Evolutionary conservation across 2,329 filamentous ascomycete genomes (phyloP).

Genomic region (Penicillium sp.): DNA sequence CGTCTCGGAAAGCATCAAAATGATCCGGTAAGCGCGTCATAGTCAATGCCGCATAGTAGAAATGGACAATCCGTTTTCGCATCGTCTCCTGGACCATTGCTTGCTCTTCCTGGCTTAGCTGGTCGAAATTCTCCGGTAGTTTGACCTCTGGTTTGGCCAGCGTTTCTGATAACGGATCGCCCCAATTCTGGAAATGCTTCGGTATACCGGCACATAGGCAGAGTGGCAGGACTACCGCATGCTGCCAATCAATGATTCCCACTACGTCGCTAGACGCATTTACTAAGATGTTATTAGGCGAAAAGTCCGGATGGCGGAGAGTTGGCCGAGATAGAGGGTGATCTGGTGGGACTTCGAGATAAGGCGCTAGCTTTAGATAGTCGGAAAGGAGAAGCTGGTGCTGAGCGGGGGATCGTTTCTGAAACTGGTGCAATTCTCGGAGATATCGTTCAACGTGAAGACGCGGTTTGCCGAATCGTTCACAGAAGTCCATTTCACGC

Average conservation of each 20-base stretch:
- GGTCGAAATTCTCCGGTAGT: constrained; percentile 21
- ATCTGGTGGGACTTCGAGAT: constrained; percentile 13
- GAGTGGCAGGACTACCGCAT: constrained; percentile 28
- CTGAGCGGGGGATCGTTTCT: constrained; percentile 7
- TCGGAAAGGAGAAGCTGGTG: constrained; percentile 14
- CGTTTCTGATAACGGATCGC: constrained; percentile 26
- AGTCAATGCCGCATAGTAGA: constrained; percentile 24
- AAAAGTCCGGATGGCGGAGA: constrained; percentile 26
- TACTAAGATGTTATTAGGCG: constrained; percentile 32
- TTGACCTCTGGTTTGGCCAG: constrained; percentile 23
- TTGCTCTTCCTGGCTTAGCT: constrained; percentile 21
- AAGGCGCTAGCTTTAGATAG: constrained; percentile 16
- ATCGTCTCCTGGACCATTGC: constrained; percentile 18
- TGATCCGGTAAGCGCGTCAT: constrained; percentile 21
- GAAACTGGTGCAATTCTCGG: constrained; percentile 19
- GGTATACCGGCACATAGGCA: constrained; percentile 30
- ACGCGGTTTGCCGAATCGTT: constrained; percentile 20
- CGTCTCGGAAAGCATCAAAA: constrained; percentile 19
- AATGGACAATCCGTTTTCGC: constrained; percentile 22
- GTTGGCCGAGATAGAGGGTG: constrained; percentile 16
- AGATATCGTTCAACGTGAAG: constrained; percentile 20
- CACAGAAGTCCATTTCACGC: constrained; percentile 23
- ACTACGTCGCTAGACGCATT: constrained; percentile 22
- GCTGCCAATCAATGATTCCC: constrained; percentile 33
- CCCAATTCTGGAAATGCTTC: constrained; percentile 35